A percentile compares a stretch with the other conserved stretches of the same genome.
Evolutionary conservation across 106 monocot genomes (phyloP).

Genomic region (Chionographis japonica): DNA sequence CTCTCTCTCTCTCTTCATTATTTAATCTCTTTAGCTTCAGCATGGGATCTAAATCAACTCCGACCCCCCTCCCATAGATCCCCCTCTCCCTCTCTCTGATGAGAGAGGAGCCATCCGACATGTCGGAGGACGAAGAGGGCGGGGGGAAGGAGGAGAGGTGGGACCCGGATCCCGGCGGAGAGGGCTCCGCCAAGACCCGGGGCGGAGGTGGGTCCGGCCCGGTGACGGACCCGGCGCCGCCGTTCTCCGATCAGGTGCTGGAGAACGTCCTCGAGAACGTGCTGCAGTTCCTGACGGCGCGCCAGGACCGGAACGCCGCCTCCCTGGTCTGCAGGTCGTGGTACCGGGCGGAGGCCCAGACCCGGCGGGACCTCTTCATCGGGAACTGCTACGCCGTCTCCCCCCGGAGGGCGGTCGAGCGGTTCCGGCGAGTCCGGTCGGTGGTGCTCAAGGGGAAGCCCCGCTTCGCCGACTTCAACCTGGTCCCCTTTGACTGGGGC

Average conservation of each 20-base stretch:
- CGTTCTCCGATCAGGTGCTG: slow-evolving; percentile 37
- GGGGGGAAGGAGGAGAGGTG: slow-evolving; percentile 5
- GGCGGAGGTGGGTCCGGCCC: neutral
- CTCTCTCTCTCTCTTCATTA: slow-evolving; percentile 12
- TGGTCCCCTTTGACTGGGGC: slow-evolving; percentile 73
- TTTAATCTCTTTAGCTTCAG: too few species aligned
- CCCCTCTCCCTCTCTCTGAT: neutral
- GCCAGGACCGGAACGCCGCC: slow-evolving; percentile 69
- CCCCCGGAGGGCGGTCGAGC: slow-evolving; percentile 35
- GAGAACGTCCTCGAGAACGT: slow-evolving; percentile 56
- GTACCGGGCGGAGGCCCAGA: slow-evolving; percentile 68
- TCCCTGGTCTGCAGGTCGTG: slow-evolving; percentile 73
- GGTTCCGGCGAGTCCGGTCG: slow-evolving; percentile 39
- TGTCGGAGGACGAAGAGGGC: slow-evolving; percentile 35
- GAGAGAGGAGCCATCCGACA: slow-evolving; percentile 28
- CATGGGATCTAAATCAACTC: too few species aligned
- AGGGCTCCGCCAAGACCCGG: neutral
- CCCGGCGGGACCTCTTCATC: slow-evolving; percentile 70
- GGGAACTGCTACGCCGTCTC: slow-evolving; percentile 90
- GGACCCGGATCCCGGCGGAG: slow-evolving; percentile 17
- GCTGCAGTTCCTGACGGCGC: slow-evolving; percentile 46
- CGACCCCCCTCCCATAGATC: too few species aligned
- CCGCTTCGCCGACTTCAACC: slow-evolving; percentile 75
- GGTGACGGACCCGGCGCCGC: slow-evolving; percentile 9
- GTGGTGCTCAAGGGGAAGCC: slow-evolving; percentile 70